Base-by-base conservation (phyloP, 2,329 filamentous ascomycete genomes). In the Trichoderma polysporum region DNA sequence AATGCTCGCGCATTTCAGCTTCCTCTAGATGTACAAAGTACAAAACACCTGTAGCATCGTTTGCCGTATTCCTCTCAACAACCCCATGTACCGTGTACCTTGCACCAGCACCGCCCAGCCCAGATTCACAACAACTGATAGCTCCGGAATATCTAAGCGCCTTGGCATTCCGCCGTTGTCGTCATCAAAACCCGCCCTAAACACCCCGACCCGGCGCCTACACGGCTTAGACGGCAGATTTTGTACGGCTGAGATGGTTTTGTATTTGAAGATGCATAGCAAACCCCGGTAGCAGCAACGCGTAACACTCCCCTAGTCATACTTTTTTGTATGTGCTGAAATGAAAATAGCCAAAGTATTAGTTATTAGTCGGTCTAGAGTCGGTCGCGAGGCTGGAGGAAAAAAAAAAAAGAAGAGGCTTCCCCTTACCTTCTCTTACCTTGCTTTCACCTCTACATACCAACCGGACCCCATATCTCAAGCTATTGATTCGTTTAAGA, bases 81-180 rank as follows among this genome's bases (percentile, higher is more conserved):
- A n/a, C n/a, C n/a, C n/a, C n/a, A n/a, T n/a, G n/a, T n/a, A n/a
- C n/a, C n/a, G n/a, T n/a, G n/a, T n/a, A n/a, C n/a, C n/a, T n/a
- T n/a, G n/a, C n/a, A n/a, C n/a, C n/a, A n/a, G n/a, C n/a, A n/a
- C n/a, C n/a, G n/a, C n/a, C n/a, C n/a, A n/a, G n/a, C 22, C 27
- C 13, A 52, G 25, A 27, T 19, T 7, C 17, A 13, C 37, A 13
- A 27, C 9, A 45, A 22, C n/a, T 9, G 22, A 22, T 3, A 22
- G 56, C 22, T 61, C 45, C 9, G 19, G 58, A 15, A 41, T 17
- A n/a, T 25, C 35, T 22, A 54, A 56, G 60, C 49, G 60, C 37
- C 60, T 63, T 63, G 60, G 60, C 60, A 63, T 41, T 63, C 41
- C n/a, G 35, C 35, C 31, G 60, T 37, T 63, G 60, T 54, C 60